These are phyloP conservation scores for Pythium graminicola DNA, from an alignment of 352 stramenopile genomes.

Conservation along the genomic window DNA sequence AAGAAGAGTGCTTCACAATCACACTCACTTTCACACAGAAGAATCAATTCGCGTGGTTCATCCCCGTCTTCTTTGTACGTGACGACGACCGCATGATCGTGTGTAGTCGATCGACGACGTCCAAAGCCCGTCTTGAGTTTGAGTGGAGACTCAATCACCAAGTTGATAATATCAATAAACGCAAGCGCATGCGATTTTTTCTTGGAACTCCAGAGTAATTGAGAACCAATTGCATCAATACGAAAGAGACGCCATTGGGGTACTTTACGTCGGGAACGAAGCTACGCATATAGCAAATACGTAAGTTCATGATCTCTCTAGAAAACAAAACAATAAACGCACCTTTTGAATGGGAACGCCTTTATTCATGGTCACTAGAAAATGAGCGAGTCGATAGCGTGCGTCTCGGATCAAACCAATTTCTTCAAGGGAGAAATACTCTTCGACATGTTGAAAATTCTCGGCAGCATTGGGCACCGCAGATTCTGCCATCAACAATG, in stretches of 20 bases:
- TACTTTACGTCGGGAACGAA: conserved; percentile 38
- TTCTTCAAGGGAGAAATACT: conserved; percentile 62
- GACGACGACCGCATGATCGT: conserved; percentile 35
- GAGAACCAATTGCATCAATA: conserved; percentile 51
- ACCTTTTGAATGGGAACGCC: conserved; percentile 58
- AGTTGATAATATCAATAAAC: conserved; percentile 35
- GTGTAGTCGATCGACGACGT: conserved; percentile 16
- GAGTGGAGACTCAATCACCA: conserved; percentile 45
- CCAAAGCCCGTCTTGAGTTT: conserved; percentile 27
- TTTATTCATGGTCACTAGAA: conserved; percentile 55
- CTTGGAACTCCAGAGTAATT: conserved; percentile 56
- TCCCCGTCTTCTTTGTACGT: conserved; percentile 26
- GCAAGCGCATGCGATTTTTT: conserved; percentile 38
- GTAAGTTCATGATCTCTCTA: no score
- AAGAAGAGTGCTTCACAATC: conserved; percentile 54
- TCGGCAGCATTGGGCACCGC: conserved; percentile 39
- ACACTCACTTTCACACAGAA: conserved; percentile 54
- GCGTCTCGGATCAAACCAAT: conserved; percentile 41
- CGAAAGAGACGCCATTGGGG: conserved; percentile 53
- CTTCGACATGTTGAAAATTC: conserved; percentile 42
- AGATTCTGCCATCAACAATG: conserved; percentile 48
- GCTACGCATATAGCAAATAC: background rate
- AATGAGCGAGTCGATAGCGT: conserved; percentile 41
- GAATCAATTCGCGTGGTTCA: conserved; percentile 33
- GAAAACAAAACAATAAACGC: background rate